phyloP scores from a whole-genome alignment of 495 filamentous ascomycete species.

The Terfezia claveryi region DNA sequence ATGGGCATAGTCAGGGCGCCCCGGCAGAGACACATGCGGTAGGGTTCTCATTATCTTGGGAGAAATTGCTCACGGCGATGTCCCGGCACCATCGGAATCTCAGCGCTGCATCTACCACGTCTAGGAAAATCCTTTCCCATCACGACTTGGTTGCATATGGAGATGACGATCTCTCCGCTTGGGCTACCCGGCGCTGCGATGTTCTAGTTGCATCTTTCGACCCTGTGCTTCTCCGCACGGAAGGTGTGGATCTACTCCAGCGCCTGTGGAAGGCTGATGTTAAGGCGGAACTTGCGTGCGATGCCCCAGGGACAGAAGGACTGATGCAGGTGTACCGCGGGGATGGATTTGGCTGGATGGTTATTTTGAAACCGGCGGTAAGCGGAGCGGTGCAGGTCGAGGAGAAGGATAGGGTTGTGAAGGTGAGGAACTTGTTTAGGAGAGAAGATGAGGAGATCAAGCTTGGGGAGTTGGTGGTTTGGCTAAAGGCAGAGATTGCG shows the following conservation, averaged over 20 bases:
- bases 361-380: constrained; percentile 43
- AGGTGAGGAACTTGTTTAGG: constrained; percentile 48
- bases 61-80: constrained; percentile 49
- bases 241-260: constrained; percentile 49
- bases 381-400: constrained; percentile 27
- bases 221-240: constrained; percentile 47
- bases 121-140: background rate
- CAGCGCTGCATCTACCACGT: constrained; percentile 9
- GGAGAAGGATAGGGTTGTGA: constrained; percentile 38
- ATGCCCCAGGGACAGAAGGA: constrained; percentile 52
- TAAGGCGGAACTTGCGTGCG: constrained; percentile 71
- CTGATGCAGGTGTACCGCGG: constrained; percentile 46
- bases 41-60: constrained; percentile 80
- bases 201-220: constrained; percentile 78
- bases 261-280: constrained; percentile 66
- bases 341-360: constrained; percentile 65
- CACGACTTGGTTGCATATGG: constrained; percentile 10
- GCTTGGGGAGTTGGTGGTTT: constrained; percentile 48
- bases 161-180: constrained; percentile 17
- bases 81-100: constrained; percentile 22
- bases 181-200: constrained; percentile 42
- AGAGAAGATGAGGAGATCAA: constrained; percentile 72
- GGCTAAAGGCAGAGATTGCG: constrained; percentile 63
- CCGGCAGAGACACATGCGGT: constrained; percentile 48
- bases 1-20: constrained; percentile 1